Evolutionary conservation across 1,139 yeast genomes (phyloP).

Genomic region (Saccharomyces hybrid): DNA sequence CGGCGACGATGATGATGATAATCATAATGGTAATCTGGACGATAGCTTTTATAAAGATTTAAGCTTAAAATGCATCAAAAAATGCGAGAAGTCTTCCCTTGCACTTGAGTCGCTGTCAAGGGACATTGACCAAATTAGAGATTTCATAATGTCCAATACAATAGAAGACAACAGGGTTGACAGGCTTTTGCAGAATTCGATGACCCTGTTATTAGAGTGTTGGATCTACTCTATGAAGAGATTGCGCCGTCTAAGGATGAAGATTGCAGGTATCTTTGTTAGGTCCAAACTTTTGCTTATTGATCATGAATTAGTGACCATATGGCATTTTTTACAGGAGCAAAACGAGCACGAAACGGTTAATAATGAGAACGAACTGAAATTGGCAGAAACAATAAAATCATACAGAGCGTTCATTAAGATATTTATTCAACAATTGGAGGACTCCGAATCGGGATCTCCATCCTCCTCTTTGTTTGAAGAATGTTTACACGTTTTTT

Average conservation of each 20-base stretch:
- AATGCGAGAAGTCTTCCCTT: conserved; percentile 23
- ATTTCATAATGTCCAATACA: conserved; percentile 8
- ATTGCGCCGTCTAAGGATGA: conserved; percentile 15
- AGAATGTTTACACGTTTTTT: conserved; percentile 31
- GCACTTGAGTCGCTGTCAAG: conserved; percentile 15
- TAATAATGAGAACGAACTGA: conserved; percentile 8
- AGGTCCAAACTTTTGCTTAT: conserved; percentile 22
- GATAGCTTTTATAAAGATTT: conserved; percentile 19
- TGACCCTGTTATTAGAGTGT: conserved; percentile 21
- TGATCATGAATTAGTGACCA: conserved; percentile 19
- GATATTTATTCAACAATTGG: conserved; percentile 30
- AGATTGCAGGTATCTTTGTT: conserved; percentile 20
- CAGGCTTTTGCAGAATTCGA: conserved; percentile 14
- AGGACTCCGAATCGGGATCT: conserved; percentile 23
- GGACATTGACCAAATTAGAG: conserved; percentile 12
- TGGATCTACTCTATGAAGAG: conserved; percentile 22
- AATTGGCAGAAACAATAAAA: conserved; percentile 10
- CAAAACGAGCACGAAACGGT: background rate
- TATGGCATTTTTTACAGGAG: conserved; percentile 6
- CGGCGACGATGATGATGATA: conserved; percentile 3
- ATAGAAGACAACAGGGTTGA: conserved; percentile 4
- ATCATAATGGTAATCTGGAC: conserved; percentile 1
- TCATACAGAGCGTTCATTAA: conserved; percentile 27
- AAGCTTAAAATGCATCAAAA: conserved; percentile 20
- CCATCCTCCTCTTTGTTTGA: conserved; percentile 30